A percentile compares a stretch with the other conserved stretches of the same genome.
Evolutionary conservation across 2,329 filamentous ascomycete species (phyloP).

Genomic region (Decorospora gaudefroyi): DNA sequence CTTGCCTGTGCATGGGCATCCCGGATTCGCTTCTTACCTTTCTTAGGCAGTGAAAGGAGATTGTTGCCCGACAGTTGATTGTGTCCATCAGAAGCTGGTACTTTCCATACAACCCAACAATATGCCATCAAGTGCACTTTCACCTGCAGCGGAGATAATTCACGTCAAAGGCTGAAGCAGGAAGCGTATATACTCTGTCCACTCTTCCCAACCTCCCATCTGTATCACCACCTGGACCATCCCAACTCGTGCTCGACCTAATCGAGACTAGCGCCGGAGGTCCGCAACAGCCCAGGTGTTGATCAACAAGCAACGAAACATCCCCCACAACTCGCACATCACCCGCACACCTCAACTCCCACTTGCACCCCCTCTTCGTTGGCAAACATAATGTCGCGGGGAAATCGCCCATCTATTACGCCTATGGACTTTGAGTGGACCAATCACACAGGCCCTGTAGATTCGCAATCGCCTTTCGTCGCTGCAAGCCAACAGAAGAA

Average conservation of each 20-base stretch:
- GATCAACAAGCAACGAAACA: slow-evolving; percentile 20
- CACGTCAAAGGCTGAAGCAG: not conserved
- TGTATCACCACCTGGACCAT: not conserved
- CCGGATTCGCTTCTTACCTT: too few species aligned
- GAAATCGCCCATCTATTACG: slow-evolving; percentile 48
- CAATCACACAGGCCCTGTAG: slow-evolving; percentile 53
- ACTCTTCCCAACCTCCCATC: not conserved
- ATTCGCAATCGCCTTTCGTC: slow-evolving; percentile 55
- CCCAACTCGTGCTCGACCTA: not conserved
- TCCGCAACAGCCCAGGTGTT: slow-evolving; percentile 23
- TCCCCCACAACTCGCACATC: slow-evolving; percentile 13
- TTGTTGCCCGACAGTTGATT: too few species aligned
- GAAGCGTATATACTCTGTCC: not conserved
- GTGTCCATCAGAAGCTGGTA: too few species aligned
- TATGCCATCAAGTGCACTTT: not conserved
- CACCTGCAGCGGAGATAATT: not conserved
- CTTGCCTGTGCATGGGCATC: too few species aligned
- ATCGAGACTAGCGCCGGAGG: slow-evolving; percentile 21
- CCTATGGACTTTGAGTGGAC: slow-evolving; percentile 62
- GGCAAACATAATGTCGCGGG: slow-evolving; percentile 31
- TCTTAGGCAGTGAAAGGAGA: too few species aligned
- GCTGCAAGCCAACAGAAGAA: slow-evolving; percentile 43
- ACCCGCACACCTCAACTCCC: not conserved
- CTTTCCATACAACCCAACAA: not conserved
- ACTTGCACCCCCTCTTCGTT: not conserved